A percentile compares a stretch with the other conserved stretches of the same genome.
These are phyloP conservation scores for Musa balbisiana DNA, from an alignment of 202 grass and related monocot species.

Conservation along the genomic window DNA sequence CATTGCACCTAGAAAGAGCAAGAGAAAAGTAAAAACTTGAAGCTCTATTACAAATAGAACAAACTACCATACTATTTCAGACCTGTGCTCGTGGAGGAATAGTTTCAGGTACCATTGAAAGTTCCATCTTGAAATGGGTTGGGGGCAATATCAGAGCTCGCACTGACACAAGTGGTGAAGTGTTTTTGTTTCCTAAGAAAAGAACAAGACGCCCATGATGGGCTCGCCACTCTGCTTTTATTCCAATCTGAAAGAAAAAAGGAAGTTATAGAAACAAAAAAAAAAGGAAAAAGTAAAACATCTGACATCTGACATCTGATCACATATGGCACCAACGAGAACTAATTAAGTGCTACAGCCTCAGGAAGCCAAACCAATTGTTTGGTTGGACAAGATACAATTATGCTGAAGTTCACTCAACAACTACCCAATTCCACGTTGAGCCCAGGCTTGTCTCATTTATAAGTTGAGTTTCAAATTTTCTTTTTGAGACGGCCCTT, in stretches of 20 bases:
- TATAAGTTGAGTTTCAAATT: not conserved
- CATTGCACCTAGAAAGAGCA: conserved; percentile 79
- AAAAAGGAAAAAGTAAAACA: conserved; percentile 13
- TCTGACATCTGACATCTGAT: conserved; percentile 13
- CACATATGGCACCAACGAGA: not conserved
- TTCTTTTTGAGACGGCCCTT: not conserved
- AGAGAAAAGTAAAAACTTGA: conserved; percentile 3
- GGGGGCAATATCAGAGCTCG: conserved; percentile 69
- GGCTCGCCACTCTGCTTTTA: conserved; percentile 91
- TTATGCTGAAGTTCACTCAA: not conserved
- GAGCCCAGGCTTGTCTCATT: not conserved
- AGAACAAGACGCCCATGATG: conserved; percentile 88
- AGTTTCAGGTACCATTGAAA: conserved; percentile 76
- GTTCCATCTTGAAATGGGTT: conserved; percentile 77
- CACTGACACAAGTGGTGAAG: conserved; percentile 58
- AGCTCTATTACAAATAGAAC: not conserved
- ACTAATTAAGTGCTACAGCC: not conserved
- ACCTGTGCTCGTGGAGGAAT: conserved; percentile 99
- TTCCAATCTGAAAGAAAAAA: conserved; percentile 60
- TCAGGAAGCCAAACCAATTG: not conserved
- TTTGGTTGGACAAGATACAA: not conserved
- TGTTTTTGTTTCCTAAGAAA: conserved; percentile 98
- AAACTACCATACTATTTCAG: not conserved
- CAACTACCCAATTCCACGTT: not conserved
- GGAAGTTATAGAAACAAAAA: conserved; percentile 23